Base-by-base conservation (phyloP, 345 rosid species). In the Syzygium oleosum region DNA sequence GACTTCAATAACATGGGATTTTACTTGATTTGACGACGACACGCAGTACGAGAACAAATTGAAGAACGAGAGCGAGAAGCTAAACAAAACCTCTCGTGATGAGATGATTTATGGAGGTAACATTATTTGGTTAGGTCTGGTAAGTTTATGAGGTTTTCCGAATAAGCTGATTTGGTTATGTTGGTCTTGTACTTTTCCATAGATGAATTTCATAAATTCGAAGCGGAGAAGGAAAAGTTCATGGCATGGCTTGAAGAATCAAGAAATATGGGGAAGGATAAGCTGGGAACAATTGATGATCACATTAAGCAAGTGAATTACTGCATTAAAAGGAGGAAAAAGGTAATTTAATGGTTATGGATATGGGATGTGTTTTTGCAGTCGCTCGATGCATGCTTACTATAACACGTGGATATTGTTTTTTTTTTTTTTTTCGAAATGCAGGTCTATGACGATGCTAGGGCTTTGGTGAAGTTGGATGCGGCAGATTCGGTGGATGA, bases 281-380 rank as follows among this genome's bases (percentile, higher is more conserved):
- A 11, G 65, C 65, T 25, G 0, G 73, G 9, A 61, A 27, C 34
- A 27, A 2, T 59, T 59, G n/a, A 59, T 61, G 34, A n/a, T 14
- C 9, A 61, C 0, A 3, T 13, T 0, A n/a, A n/a, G 2, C 4
- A n/a, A 61, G 73, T 61, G 13, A n/a, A 61, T 7, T 1, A 61
- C 17, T 12, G 12, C 3, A n/a, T 61, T 12, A 61, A n/a, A 61
- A 53, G 0, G 68, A 29, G 34, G 4, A n/a, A n/a, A n/a, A 3
- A 14, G 16, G 73, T n/a, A 61, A 61, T 61, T 16, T 61, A 61
- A 61, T 61, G 34, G 73, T 61, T 61, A 4, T 6, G n/a, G 34
- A n/a, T 13, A 13, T 15, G 0, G 0, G 0, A 12, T n/a, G 34
- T 61, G 6, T n/a, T 52, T 52, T 61, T 0, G 68, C 17, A 61